Conservation (phyloP, 75 land plant species). For the Cunninghamia lanceolata region DNA sequence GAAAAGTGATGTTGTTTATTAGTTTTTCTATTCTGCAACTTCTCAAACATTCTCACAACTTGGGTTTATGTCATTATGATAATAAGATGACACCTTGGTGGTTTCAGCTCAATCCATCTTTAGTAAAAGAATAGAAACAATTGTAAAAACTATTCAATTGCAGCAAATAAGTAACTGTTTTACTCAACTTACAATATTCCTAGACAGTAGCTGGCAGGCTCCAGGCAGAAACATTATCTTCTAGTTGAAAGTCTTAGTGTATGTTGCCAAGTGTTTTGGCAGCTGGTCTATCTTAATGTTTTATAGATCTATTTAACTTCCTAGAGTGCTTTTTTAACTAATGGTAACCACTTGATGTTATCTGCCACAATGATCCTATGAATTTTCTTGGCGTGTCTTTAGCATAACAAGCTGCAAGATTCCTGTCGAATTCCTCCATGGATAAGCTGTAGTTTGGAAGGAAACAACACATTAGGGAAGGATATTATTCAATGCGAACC, state of each 20-base stretch:
- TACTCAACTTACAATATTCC: not conserved
- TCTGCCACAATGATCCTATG: slow-evolving; percentile 4
- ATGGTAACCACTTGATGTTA: slow-evolving; percentile 9
- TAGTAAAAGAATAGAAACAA: too few species aligned
- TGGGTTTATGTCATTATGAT: not conserved
- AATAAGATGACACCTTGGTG: not conserved
- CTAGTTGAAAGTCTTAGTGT: not conserved
- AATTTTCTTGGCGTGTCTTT: slow-evolving; percentile 7
- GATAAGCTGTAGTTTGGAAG: slow-evolving; percentile 80
- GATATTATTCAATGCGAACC: slow-evolving; percentile 14
- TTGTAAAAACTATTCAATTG: not conserved
- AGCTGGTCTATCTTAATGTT: too few species aligned
- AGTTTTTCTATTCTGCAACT: not conserved
- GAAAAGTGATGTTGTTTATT: not conserved
- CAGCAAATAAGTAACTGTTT: not conserved
- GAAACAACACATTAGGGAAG: slow-evolving; percentile 33
- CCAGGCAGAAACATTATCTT: not conserved
- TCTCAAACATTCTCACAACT: not conserved
- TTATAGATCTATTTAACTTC: too few species aligned
- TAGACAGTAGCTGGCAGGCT: not conserved
- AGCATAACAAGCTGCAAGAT: slow-evolving; percentile 72
- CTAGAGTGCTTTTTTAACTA: too few species aligned
- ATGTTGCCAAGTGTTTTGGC: slow-evolving; percentile 16
- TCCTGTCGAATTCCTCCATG: slow-evolving; percentile 68
- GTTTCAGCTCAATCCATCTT: not conserved